phyloP scores from a whole-genome alignment of 1,284 basidiomycete species.

The Hortiboletus rubellus region DNA sequence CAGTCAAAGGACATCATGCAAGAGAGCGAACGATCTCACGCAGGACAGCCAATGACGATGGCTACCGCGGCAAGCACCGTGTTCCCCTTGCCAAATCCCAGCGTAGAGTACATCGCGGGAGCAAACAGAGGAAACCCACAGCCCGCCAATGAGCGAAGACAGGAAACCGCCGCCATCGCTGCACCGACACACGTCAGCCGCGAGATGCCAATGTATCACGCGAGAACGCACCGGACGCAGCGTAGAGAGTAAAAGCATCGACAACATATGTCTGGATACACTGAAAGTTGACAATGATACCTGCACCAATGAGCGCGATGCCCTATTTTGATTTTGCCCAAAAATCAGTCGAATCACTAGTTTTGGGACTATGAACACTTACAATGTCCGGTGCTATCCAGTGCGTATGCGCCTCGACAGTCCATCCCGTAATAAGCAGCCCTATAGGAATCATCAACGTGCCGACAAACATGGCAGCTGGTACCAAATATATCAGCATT shows the following conservation, averaged over 20 bases:
- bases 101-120: slow-evolving; percentile 58
- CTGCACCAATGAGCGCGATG: slow-evolving; percentile 46
- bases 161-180: slow-evolving; percentile 61
- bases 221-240: slow-evolving; percentile 46
- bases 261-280: slow-evolving; percentile 54
- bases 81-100: slow-evolving; percentile 66
- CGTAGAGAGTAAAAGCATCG: slow-evolving; percentile 54
- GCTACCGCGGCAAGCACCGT: slow-evolving; percentile 58
- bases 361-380: slow-evolving; percentile 20
- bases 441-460: slow-evolving; percentile 57
- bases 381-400: slow-evolving; percentile 74
- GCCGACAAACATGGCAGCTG: slow-evolving; percentile 62
- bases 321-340: slow-evolving; percentile 42
- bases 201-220: not conserved
- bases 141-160: slow-evolving; percentile 58
- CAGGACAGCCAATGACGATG: slow-evolving; percentile 61
- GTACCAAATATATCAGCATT: slow-evolving; percentile 1
- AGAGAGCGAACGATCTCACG: slow-evolving; percentile 43
- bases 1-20: not conserved
- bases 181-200: slow-evolving; percentile 5
- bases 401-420: slow-evolving; percentile 50
- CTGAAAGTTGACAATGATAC: slow-evolving; percentile 47
- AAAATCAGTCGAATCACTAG: not conserved
- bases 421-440: slow-evolving; percentile 67
- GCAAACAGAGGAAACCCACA: slow-evolving; percentile 71